Conservation (phyloP, 257 asterid genomes). For the Lavandula angustifolia region DNA sequence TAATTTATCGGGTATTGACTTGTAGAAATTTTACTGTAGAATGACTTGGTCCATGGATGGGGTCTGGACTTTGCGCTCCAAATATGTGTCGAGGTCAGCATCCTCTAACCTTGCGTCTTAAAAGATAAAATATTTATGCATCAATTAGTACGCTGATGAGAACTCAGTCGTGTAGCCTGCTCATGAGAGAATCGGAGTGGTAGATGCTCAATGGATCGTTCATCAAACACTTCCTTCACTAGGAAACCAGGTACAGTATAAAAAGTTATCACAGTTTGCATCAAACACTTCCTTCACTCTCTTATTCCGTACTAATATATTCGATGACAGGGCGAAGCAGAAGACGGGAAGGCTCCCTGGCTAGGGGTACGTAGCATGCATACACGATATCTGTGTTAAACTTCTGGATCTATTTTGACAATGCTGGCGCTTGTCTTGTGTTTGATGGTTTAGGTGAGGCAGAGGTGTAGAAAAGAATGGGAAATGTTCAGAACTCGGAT, state of each 20-base stretch:
- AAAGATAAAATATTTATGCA: background rate
- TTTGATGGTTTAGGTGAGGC: conserved; percentile 53
- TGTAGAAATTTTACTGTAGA: conserved; percentile 49
- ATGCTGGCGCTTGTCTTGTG: background rate
- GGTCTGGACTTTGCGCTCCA: conserved; percentile 88
- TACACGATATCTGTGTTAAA: no score
- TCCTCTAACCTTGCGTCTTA: background rate
- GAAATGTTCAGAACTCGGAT: conserved; percentile 62
- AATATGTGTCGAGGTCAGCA: conserved; percentile 71
- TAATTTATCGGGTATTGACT: no score
- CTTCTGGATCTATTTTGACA: background rate
- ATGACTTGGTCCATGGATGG: conserved; percentile 95
- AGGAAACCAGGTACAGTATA: conserved; percentile 61
- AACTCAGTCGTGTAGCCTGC: conserved; percentile 52
- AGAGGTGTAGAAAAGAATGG: conserved; percentile 76
- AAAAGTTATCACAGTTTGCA: background rate
- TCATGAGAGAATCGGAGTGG: conserved; percentile 84
- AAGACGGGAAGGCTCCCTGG: conserved; percentile 71
- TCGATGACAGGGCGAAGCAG: conserved; percentile 55
- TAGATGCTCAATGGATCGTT: conserved; percentile 84
- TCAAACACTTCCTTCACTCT: background rate
- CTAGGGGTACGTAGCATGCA: conserved; percentile 57
- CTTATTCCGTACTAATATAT: background rate
- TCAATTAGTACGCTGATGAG: background rate
- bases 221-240: conserved; percentile 82